Evolutionary conservation across 257 asterid species (phyloP).

Genomic region (Rehmannia glutinosa): DNA sequence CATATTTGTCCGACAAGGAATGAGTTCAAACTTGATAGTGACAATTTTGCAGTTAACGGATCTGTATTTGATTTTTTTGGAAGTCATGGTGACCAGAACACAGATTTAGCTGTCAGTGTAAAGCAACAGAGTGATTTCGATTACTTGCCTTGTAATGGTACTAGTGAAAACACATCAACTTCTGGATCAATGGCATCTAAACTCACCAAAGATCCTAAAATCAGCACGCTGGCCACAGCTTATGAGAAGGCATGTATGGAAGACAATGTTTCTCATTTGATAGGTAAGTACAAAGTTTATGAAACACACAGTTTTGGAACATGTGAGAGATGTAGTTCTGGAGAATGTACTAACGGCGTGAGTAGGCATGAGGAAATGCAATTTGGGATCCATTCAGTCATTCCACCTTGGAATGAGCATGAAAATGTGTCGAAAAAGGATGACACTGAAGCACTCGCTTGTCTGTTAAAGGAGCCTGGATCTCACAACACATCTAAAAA

Average conservation of each 20-base stretch:
- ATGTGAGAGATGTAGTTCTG: not conserved
- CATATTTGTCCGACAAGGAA: slow-evolving; percentile 19
- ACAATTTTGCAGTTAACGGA: slow-evolving; percentile 21
- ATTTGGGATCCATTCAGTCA: slow-evolving; percentile 18
- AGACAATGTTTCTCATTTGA: slow-evolving; percentile 22
- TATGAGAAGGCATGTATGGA: slow-evolving; percentile 19
- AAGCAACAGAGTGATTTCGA: slow-evolving; percentile 19
- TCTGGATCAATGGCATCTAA: slow-evolving; percentile 13
- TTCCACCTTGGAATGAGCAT: slow-evolving; percentile 27
- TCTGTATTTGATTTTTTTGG: slow-evolving; percentile 25
- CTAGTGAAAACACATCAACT: slow-evolving; percentile 6
- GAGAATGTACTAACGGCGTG: too few relatives aligned
- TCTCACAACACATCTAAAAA: not conserved
- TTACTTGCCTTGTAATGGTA: slow-evolving; percentile 6
- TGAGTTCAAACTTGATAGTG: slow-evolving; percentile 22
- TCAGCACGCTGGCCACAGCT: slow-evolving; percentile 12
- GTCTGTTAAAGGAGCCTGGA: not conserved
- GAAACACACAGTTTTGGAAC: slow-evolving; percentile 20
- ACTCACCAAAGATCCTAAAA: slow-evolving; percentile 18
- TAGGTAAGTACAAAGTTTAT: slow-evolving; percentile 20
- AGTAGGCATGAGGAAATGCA: slow-evolving; percentile 21
- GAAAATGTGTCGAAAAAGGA: slow-evolving; percentile 13
- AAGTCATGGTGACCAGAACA: slow-evolving; percentile 23
- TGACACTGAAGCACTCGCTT: slow-evolving; percentile 11
- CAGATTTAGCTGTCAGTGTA: slow-evolving; percentile 15